These are phyloP conservation scores for Podospora appendiculata DNA, from an alignment of 495 filamentous ascomycete species.

Conservation along the genomic window DNA sequence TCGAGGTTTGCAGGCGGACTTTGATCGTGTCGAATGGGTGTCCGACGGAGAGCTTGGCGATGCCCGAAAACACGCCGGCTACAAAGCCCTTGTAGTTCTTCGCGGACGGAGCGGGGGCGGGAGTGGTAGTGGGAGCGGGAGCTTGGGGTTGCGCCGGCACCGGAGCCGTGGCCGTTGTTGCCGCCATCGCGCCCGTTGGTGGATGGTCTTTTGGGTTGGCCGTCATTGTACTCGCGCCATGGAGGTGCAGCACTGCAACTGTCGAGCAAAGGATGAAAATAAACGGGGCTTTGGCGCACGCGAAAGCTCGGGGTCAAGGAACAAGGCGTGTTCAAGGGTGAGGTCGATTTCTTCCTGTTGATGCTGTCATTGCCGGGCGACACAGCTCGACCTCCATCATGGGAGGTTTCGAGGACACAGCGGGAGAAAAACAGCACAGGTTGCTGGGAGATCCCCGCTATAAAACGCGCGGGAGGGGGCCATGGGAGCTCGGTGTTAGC, in stretches of 20 bases:
- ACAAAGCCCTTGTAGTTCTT: slow-evolving; percentile 85
- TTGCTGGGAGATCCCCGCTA: too few relatives aligned
- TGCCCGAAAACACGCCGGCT: slow-evolving; percentile 85
- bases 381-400: too few relatives aligned
- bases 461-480: too few relatives aligned
- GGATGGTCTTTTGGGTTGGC: slow-evolving; percentile 1
- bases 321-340: too few relatives aligned
- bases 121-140: slow-evolving; percentile 5
- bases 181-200: neutral
- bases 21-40: slow-evolving; percentile 90
- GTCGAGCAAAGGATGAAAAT: too few relatives aligned
- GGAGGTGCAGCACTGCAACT: neutral
- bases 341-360: too few relatives aligned
- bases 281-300: too few relatives aligned
- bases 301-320: too few relatives aligned
- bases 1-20: slow-evolving; percentile 87
- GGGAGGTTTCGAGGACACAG: too few relatives aligned
- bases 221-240: slow-evolving; percentile 9
- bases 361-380: too few relatives aligned
- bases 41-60: slow-evolving; percentile 70
- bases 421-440: too few relatives aligned
- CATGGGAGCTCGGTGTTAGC: too few relatives aligned
- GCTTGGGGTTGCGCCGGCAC: neutral
- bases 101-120: neutral
- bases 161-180: slow-evolving; percentile 3